phyloP scores from a whole-genome alignment of 768 basidiomycete species.

The Suillus ampliporus region DNA sequence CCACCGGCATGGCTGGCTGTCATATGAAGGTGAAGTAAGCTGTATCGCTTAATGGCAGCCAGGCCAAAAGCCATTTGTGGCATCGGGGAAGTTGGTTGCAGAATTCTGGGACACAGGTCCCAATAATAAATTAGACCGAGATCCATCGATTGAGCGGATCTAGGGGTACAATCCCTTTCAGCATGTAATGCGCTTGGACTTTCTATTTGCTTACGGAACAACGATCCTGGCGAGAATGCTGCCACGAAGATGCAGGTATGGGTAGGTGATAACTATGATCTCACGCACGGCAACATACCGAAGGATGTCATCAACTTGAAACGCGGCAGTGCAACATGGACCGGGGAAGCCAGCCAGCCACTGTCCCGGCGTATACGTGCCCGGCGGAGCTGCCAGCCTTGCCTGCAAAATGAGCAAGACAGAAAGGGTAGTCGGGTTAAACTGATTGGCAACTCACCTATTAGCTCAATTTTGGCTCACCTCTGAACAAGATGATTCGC shows the following conservation, averaged over 20 bases:
- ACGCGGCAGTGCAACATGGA: not conserved
- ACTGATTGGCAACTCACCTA: not conserved
- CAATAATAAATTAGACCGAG: not conserved
- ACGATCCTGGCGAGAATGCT: not conserved
- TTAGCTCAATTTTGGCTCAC: not conserved
- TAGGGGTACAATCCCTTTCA: not conserved
- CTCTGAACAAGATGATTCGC: not conserved
- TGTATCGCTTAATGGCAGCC: not conserved
- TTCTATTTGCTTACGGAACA: not conserved
- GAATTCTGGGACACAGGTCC: not conserved
- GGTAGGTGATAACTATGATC: not conserved
- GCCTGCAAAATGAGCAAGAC: not conserved
- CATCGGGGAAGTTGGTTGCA: not conserved
- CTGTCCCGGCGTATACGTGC: not conserved
- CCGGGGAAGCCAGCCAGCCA: not conserved
- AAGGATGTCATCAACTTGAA: not conserved
- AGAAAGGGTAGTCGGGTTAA: not conserved
- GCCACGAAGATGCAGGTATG: not conserved
- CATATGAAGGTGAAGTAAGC: not conserved
- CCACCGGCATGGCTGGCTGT: not conserved
- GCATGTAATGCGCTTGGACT: not conserved
- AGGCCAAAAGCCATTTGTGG: not conserved
- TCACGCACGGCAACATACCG: not conserved
- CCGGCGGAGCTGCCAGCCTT: not conserved
- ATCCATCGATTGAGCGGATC: not conserved